Evolutionary conservation across 768 basidiomycete genomes (phyloP).

Genomic region (Gymnopilus dilepis): DNA sequence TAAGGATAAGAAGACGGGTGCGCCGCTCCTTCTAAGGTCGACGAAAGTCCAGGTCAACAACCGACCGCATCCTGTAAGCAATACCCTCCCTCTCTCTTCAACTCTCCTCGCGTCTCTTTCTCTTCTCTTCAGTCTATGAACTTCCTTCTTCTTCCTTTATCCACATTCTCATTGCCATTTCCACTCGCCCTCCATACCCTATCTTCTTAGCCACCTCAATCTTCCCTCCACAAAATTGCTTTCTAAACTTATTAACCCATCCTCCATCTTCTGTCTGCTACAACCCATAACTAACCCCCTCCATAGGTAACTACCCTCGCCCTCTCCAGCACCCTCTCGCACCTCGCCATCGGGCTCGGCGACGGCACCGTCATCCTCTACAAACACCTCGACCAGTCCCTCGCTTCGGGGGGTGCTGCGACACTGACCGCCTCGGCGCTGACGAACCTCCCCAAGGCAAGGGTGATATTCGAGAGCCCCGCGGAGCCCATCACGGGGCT

Average conservation of each 20-base stretch:
- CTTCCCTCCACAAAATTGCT: neutral
- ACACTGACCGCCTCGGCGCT: constrained; percentile 67
- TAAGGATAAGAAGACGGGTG: constrained; percentile 65
- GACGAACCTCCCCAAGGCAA: constrained; percentile 83
- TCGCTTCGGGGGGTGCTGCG: no score
- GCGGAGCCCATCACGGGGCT: constrained; percentile 93
- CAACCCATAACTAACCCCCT: no score
- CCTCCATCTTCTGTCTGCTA: neutral
- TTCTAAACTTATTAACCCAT: neutral
- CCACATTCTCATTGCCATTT: neutral
- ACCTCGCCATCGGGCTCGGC: constrained; percentile 91
- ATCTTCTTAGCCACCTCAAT: no score
- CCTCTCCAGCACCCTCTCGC: constrained; percentile 74
- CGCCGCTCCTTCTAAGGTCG: constrained; percentile 72
- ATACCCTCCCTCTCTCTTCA: neutral
- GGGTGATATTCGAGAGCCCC: constrained; percentile 81
- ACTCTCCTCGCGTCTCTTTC: neutral
- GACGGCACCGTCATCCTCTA: constrained; percentile 94
- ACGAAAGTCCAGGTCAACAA: constrained; percentile 77
- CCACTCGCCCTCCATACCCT: no score
- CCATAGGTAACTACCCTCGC: constrained; percentile 87
- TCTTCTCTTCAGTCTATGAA: no score
- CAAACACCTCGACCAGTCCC: constrained; percentile 89
- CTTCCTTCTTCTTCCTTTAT: neutral
- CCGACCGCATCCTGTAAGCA: constrained; percentile 80